Evolutionary conservation across 345 rosid species (phyloP).

Genomic region (Hypericum androsaemum): DNA sequence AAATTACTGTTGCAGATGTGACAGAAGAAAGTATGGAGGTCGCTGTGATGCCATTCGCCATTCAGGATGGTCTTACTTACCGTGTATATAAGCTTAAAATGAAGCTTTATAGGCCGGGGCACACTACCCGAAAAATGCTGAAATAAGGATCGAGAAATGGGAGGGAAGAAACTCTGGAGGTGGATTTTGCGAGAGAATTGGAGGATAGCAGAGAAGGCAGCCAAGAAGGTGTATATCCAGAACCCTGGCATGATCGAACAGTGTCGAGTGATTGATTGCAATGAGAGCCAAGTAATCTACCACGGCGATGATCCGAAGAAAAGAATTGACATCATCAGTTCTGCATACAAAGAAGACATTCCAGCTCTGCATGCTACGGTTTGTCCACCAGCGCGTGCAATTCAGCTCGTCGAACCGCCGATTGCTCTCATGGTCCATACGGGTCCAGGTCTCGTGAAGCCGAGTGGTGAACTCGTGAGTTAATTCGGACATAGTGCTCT

Average conservation of each 20-base stretch:
- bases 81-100: slow-evolving; percentile 74
- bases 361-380: slow-evolving; percentile 68
- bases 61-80: slow-evolving; percentile 27
- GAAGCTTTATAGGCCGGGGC: slow-evolving; percentile 54
- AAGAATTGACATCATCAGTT: slow-evolving; percentile 41
- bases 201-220: slow-evolving; percentile 86
- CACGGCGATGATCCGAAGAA: slow-evolving; percentile 65
- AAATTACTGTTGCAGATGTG: slow-evolving; percentile 71
- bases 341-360: slow-evolving; percentile 36
- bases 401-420: no score
- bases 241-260: slow-evolving; percentile 65
- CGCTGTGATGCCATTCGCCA: slow-evolving; percentile 43
- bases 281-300: slow-evolving; percentile 70
- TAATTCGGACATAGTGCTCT: no score
- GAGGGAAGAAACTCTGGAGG: slow-evolving; percentile 42
- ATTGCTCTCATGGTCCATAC: no score
- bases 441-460: no score
- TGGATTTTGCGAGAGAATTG: slow-evolving; percentile 55
- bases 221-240: slow-evolving; percentile 76
- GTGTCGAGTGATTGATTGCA: slow-evolving; percentile 45
- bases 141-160: slow-evolving; percentile 50
- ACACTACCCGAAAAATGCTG: slow-evolving; percentile 40
- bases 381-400: no score
- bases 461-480: no score
- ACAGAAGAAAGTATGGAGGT: slow-evolving; percentile 62